Conservation (phyloP, 192 early-diverging fungal genomes). For the Coemansia interrupta region DNA sequence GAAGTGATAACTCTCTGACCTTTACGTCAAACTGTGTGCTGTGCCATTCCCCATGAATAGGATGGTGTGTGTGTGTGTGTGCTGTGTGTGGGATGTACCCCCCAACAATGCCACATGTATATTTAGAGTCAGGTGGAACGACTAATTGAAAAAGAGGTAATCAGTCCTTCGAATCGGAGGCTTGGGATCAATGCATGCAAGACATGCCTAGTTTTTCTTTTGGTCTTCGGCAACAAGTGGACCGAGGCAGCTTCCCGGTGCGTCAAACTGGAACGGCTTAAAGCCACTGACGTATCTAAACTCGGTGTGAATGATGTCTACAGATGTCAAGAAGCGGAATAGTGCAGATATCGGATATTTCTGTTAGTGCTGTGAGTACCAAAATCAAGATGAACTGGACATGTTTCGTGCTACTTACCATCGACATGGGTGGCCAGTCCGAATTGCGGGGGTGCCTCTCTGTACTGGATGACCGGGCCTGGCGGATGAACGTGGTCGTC, state of each 20-base stretch:
- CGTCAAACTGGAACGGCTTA: conserved; percentile 50
- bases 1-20: too few species aligned
- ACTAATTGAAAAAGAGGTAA: too few species aligned
- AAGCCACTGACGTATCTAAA: conserved; percentile 50
- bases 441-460: conserved; percentile 48
- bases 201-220: neutral
- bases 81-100: too few species aligned
- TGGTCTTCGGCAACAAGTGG: conserved; percentile 16
- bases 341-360: too few species aligned
- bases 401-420: conserved; percentile 23
- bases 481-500: conserved; percentile 17
- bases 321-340: neutral
- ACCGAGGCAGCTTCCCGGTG: conserved; percentile 53
- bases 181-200: neutral
- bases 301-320: conserved; percentile 51
- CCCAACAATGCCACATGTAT: too few species aligned
- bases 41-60: too few species aligned
- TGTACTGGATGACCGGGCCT: conserved; percentile 41
- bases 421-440: conserved; percentile 48
- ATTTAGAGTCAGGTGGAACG: too few species aligned
- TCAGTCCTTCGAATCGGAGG: neutral
- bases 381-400: neutral
- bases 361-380: neutral
- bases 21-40: too few species aligned
- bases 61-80: too few species aligned